phyloP scores from a whole-genome alignment of 2,329 filamentous ascomycete genomes.

The Penicillium expansum region DNA sequence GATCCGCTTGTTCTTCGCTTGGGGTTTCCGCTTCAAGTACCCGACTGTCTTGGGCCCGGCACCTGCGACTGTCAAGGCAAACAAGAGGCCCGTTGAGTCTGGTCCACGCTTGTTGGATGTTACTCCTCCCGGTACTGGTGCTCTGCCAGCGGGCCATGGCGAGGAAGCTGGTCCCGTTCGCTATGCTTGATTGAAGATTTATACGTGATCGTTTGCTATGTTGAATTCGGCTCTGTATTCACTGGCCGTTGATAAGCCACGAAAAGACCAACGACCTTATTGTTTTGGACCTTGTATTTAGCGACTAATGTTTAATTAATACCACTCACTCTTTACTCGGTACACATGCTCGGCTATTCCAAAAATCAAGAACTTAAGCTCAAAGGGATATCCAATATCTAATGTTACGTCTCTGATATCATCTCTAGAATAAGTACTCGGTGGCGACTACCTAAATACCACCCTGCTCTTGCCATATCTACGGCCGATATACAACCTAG shows the following conservation, averaged over 20 bases:
- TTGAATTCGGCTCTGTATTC: not conserved
- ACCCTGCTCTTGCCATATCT: not conserved
- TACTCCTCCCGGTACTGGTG: slow-evolving; percentile 9
- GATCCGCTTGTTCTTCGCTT: slow-evolving; percentile 27
- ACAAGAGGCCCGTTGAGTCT: slow-evolving; percentile 22
- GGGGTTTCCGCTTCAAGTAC: slow-evolving; percentile 33
- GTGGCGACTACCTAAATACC: not conserved
- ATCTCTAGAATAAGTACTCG: not conserved
- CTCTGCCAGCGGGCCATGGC: not conserved
- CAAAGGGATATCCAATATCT: not conserved
- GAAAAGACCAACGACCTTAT: not conserved
- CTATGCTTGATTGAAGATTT: not conserved
- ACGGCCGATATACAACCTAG: not conserved
- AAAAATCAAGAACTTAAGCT: not conserved
- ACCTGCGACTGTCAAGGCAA: slow-evolving; percentile 20
- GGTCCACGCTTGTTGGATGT: slow-evolving; percentile 14
- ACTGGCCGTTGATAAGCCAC: not conserved
- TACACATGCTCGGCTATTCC: too few relatives aligned
- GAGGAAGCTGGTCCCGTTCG: slow-evolving; percentile 14
- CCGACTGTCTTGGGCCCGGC: slow-evolving; percentile 30
- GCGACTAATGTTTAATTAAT: slow-evolving; percentile 2
- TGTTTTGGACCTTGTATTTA: not conserved
- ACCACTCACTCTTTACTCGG: not conserved
- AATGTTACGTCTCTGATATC: too few relatives aligned
- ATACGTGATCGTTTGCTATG: not conserved